phyloP scores from a whole-genome alignment of 768 basidiomycete genomes.

The Suillus subalutaceus region DNA sequence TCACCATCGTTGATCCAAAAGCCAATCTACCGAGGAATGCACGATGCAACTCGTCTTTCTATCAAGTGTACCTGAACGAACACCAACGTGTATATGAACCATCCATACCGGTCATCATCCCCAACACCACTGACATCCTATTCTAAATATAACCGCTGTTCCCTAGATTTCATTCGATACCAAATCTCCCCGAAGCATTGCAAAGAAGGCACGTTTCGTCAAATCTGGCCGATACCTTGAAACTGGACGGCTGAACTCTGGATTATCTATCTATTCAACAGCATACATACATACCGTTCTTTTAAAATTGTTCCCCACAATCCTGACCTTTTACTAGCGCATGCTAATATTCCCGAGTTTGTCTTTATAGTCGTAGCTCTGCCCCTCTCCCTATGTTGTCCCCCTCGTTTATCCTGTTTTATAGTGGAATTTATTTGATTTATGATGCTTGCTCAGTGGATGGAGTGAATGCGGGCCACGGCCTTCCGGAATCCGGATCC shows the following conservation, averaged over 20 bases:
- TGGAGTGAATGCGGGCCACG: not conserved
- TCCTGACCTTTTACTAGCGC: constrained; percentile 16
- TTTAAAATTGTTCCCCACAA: constrained; percentile 8
- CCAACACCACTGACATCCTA: constrained; percentile 8
- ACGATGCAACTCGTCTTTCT: not conserved
- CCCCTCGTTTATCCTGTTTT: constrained; percentile 18
- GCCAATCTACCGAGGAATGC: not conserved
- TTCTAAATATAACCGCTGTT: constrained; percentile 5
- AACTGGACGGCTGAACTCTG: constrained; percentile 6
- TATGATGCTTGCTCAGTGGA: not conserved
- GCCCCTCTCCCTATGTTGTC: constrained; percentile 33
- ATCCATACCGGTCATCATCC: not conserved
- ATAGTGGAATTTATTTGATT: constrained; percentile 7
- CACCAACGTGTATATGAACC: not conserved
- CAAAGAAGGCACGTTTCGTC: not conserved
- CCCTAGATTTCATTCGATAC: constrained; percentile 11
- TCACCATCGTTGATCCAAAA: not conserved
- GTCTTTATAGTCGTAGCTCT: constrained; percentile 14
- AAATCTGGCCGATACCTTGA: not conserved
- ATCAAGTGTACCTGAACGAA: not conserved
- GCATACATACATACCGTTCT: constrained; percentile 15
- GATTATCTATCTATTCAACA: constrained; percentile 8
- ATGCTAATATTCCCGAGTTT: constrained; percentile 30
- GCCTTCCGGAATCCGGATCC: not conserved
- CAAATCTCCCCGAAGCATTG: not conserved